A percentile compares a stretch with the other conserved stretches of the same genome.
These are phyloP conservation scores for Pleurotus tuber-regium DNA, from an alignment of 768 basidiomycete species.

Conservation along the genomic window DNA sequence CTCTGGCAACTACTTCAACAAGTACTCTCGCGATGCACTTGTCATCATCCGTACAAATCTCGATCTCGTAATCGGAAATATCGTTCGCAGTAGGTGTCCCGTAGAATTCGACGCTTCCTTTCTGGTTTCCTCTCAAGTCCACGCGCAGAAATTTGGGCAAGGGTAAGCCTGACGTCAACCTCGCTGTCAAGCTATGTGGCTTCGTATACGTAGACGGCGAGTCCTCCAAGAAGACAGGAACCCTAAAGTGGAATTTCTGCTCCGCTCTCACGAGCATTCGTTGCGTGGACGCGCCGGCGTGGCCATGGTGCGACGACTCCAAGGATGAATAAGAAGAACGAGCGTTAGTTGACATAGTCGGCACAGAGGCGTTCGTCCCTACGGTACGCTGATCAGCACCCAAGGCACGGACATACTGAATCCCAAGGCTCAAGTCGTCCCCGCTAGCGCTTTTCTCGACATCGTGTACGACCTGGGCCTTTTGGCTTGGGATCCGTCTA, in stretches of 20 bases:
- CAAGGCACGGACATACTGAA: slow-evolving; percentile 69
- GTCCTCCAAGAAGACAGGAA: slow-evolving; percentile 33
- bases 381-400: slow-evolving; percentile 46
- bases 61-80: slow-evolving; percentile 52
- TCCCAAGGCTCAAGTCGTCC: slow-evolving; percentile 67
- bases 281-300: slow-evolving; percentile 28
- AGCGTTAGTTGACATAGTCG: slow-evolving; percentile 35
- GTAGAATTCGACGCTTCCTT: slow-evolving; percentile 53
- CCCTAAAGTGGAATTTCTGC: slow-evolving; percentile 58
- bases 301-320: slow-evolving; percentile 53
- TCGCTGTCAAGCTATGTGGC: slow-evolving; percentile 32
- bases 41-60: slow-evolving; percentile 51
- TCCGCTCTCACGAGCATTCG: slow-evolving; percentile 54
- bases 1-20: slow-evolving; percentile 48
- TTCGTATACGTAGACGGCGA: slow-evolving; percentile 12
- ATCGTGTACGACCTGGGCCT: slow-evolving; percentile 54
- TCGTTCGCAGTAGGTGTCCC: slow-evolving; percentile 51
- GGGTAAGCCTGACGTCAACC: slow-evolving; percentile 47
- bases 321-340: slow-evolving; percentile 64
- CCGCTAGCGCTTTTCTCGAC: slow-evolving; percentile 39
- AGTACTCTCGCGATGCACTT: slow-evolving; percentile 53
- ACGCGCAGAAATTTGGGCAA: slow-evolving; percentile 57
- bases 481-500: slow-evolving; percentile 59
- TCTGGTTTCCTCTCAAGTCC: slow-evolving; percentile 41
- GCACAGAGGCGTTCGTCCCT: slow-evolving; percentile 25